Evolutionary conservation across 805 yeast genomes (phyloP).

Genomic region (Grigorovia yakushimaensis): DNA sequence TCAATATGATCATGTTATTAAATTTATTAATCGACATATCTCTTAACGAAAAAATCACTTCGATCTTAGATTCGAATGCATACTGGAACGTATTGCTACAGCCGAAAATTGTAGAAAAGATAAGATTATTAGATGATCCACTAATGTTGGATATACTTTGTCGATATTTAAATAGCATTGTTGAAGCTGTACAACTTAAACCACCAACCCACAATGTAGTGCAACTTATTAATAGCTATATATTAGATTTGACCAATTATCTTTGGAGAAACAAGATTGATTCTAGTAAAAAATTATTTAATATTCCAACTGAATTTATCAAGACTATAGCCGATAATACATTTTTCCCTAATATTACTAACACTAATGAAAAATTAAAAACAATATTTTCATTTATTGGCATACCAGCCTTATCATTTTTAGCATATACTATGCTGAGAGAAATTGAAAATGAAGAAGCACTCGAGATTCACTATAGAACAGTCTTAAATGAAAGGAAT

Average conservation of each 20-base stretch:
- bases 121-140: slow-evolving; percentile 18
- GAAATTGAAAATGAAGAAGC: slow-evolving; percentile 7
- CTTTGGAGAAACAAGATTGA: slow-evolving; percentile 24
- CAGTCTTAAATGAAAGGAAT: slow-evolving; percentile 14
- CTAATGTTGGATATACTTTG: slow-evolving; percentile 16
- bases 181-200: slow-evolving; percentile 8
- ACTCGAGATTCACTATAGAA: slow-evolving; percentile 3
- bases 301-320: slow-evolving; percentile 18
- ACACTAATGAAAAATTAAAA: slow-evolving; percentile 5
- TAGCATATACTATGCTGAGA: slow-evolving; percentile 6
- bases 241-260: slow-evolving; percentile 22
- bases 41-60: not conserved
- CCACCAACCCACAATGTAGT: slow-evolving; percentile 10
- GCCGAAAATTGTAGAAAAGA: slow-evolving; percentile 10
- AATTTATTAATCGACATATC: slow-evolving; percentile 4
- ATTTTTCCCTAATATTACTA: slow-evolving; percentile 6
- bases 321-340: slow-evolving; percentile 9
- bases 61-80: slow-evolving; percentile 1
- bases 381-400: slow-evolving; percentile 17
- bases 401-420: slow-evolving; percentile 18
- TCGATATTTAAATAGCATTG: slow-evolving; percentile 12
- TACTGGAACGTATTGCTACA: slow-evolving; percentile 11
- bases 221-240: slow-evolving; percentile 17
- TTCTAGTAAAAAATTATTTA: slow-evolving; percentile 11
- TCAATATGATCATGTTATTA: slow-evolving; percentile 7